Percentiles rank a stretch among this genome's conserved stretches.
Conservation (phyloP, 2,329 filamentous ascomycete species). For the Trichothecium sympodiale region DNA sequence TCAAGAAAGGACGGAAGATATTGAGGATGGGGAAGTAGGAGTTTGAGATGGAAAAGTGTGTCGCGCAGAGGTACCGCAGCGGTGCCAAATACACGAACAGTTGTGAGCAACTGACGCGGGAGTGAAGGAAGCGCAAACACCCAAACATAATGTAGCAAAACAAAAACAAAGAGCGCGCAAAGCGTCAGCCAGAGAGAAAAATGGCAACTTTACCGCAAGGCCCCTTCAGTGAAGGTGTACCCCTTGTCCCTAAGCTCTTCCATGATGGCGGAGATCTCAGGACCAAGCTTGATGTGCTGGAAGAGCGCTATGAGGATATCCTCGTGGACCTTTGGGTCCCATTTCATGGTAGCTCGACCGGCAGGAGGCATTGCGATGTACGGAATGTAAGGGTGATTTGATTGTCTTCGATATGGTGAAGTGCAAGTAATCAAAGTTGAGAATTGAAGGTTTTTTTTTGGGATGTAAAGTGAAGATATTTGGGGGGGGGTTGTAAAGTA, state of each 20-base stretch:
- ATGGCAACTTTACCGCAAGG: constrained; percentile 24
- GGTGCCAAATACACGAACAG: constrained; percentile 2
- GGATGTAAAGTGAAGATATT: background rate
- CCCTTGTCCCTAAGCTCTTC: constrained; percentile 23
- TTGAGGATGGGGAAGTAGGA: constrained; percentile 2
- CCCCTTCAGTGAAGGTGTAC: constrained; percentile 27
- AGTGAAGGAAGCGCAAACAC: constrained; percentile 2
- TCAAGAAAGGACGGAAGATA: no score
- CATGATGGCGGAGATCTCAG: constrained; percentile 25
- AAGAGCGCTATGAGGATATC: constrained; percentile 31
- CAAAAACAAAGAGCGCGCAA: constrained; percentile 1
- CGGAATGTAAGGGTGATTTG: no score
- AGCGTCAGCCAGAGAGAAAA: constrained; percentile 4
- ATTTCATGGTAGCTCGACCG: constrained; percentile 21
- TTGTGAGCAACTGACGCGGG: constrained; percentile 1
- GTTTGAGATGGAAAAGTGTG: background rate
- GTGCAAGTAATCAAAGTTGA: no score
- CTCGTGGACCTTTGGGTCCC: constrained; percentile 29
- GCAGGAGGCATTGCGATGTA: constrained; percentile 13
- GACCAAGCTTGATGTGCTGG: constrained; percentile 21
- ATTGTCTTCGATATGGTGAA: no score
- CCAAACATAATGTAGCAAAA: no score
- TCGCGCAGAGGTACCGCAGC: no score
- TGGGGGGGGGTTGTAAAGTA: constrained; percentile 1
- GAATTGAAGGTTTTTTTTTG: constrained; percentile 1